Conservation (phyloP, 345 rosid genomes). For the Heritiera fomes region DNA sequence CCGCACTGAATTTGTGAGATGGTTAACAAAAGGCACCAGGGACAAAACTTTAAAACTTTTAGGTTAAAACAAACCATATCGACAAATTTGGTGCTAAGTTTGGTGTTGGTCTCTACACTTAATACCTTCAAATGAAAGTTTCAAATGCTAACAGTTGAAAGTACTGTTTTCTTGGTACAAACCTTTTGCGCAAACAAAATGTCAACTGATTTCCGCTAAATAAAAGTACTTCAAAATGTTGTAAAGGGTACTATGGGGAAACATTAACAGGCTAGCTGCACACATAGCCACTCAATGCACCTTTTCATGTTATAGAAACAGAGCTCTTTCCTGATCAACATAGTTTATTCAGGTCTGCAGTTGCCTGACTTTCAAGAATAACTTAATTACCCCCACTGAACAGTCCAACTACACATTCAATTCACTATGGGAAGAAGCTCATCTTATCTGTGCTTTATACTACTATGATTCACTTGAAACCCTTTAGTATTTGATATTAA, state of each 20-base stretch:
- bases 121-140: too few relatives aligned
- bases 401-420: not conserved
- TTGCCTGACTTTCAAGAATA: not conserved
- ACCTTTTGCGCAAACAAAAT: not conserved
- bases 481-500: not conserved
- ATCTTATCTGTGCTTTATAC: not conserved
- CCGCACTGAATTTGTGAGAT: too few relatives aligned
- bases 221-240: not conserved
- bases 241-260: not conserved
- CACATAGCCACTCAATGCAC: not conserved
- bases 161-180: not conserved
- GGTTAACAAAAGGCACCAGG: too few relatives aligned
- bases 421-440: not conserved
- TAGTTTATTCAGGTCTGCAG: not conserved
- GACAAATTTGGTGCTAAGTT: too few relatives aligned
- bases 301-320: not conserved
- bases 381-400: not conserved
- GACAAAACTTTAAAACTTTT: too few relatives aligned
- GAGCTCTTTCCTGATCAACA: not conserved
- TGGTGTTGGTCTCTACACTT: too few relatives aligned
- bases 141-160: too few relatives aligned
- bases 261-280: not conserved
- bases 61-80: too few relatives aligned
- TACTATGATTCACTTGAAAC: not conserved
- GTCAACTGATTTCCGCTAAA: not conserved